These are phyloP conservation scores for Suillus fuscotomentosus DNA, from an alignment of 768 basidiomycete species.

Conservation along the genomic window DNA sequence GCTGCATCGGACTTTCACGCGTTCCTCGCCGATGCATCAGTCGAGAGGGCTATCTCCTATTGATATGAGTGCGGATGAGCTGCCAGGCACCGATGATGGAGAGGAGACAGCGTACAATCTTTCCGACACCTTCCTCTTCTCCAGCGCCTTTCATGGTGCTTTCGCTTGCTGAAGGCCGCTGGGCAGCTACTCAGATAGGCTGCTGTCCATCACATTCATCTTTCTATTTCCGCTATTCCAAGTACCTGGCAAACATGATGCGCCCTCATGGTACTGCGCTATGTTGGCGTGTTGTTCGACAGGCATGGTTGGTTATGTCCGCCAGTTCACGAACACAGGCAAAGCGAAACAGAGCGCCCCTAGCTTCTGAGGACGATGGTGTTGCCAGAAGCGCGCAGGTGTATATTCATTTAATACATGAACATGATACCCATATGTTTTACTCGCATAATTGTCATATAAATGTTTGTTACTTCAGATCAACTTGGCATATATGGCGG, in stretches of 20 bases:
- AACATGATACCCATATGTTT: neutral
- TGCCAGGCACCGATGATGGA: neutral
- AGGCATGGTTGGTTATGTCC: neutral
- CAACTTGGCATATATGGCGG: neutral
- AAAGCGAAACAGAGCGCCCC: neutral
- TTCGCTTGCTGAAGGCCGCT: neutral
- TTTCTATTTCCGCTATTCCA: neutral
- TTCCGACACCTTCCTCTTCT: neutral
- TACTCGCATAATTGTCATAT: neutral
- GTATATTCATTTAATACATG: neutral
- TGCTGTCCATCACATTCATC: neutral
- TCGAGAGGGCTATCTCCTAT: slow-evolving; percentile 2
- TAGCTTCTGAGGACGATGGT: neutral
- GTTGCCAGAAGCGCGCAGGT: neutral
- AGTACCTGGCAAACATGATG: neutral
- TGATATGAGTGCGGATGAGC: neutral
- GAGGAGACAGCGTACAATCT: neutral
- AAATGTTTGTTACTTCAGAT: neutral
- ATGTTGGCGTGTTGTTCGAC: neutral
- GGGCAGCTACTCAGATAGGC: neutral
- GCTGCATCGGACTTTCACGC: neutral
- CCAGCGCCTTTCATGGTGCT: neutral
- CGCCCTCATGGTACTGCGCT: neutral
- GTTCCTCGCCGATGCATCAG: neutral
- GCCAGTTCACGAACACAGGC: neutral